phyloP scores from a whole-genome alignment of 1,139 yeast genomes.

The Yamadazyma membranifaciens region DNA sequence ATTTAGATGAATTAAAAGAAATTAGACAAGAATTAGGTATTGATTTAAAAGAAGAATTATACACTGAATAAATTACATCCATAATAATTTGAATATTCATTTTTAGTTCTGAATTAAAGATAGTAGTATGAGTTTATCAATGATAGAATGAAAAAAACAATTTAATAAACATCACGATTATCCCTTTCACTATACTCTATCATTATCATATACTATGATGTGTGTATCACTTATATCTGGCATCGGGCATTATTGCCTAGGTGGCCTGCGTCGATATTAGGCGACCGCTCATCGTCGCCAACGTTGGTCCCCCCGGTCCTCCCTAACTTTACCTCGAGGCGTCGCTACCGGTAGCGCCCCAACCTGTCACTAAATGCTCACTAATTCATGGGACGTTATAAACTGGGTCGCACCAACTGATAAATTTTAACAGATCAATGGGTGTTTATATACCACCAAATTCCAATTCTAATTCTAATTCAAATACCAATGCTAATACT shows the following conservation, averaged over 20 bases:
- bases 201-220: too few species aligned
- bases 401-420: not conserved
- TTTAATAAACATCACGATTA: too few species aligned
- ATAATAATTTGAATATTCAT: not conserved
- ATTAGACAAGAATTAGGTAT: constrained; percentile 91
- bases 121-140: too few species aligned
- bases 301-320: too few species aligned
- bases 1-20: constrained; percentile 90
- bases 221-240: too few species aligned
- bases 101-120: too few species aligned
- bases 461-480: constrained; percentile 14
- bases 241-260: too few species aligned
- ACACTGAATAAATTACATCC: constrained; percentile 22
- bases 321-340: too few species aligned
- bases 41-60: constrained; percentile 91
- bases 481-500: constrained; percentile 1
- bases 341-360: not conserved
- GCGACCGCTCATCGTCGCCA: too few species aligned
- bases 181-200: too few species aligned
- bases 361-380: not conserved
- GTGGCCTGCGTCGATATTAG: too few species aligned
- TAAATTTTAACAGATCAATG: constrained; percentile 14
- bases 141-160: too few species aligned
- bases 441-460: constrained; percentile 36
- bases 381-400: not conserved